A percentile compares a stretch with the other conserved stretches of the same genome.
phyloP scores from a whole-genome alignment of 805 yeast genomes.

The Candida oleophila region DNA sequence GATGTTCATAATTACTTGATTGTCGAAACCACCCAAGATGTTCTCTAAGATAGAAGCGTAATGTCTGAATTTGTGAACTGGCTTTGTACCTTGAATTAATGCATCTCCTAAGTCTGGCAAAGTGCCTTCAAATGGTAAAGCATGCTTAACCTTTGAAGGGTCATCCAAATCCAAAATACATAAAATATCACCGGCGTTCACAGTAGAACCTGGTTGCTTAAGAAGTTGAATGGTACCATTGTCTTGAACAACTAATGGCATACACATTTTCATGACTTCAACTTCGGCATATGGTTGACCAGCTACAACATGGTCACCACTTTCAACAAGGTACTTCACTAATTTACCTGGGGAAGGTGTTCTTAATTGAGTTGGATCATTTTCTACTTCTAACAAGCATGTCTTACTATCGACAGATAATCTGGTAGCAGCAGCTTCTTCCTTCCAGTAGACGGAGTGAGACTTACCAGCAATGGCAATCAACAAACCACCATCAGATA shows the following conservation, averaged over 20 bases:
- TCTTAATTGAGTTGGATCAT: constrained; percentile 97
- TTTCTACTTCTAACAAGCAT: constrained; percentile 89
- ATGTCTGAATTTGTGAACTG: constrained; percentile 69
- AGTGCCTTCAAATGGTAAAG: constrained; percentile 91
- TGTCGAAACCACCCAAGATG: constrained; percentile 88
- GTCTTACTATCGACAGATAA: constrained; percentile 94
- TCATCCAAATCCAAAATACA: constrained; percentile 94
- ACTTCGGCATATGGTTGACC: constrained; percentile 98
- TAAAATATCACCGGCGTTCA: constrained; percentile 93
- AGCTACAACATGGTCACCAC: constrained; percentile 86
- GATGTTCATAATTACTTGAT: constrained; percentile 88
- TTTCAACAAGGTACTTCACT: constrained; percentile 88
- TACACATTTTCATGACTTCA: constrained; percentile 99
- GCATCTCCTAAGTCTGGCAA: constrained; percentile 88
- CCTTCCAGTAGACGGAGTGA: constrained; percentile 96
- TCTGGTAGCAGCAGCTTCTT: constrained; percentile 94
- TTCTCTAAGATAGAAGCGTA: constrained; percentile 63
- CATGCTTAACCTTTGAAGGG: constrained; percentile 96
- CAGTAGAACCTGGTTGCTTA: constrained; percentile 98
- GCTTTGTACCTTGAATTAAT: constrained; percentile 75
- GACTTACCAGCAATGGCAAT: constrained; percentile 88
- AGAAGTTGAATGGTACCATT: constrained; percentile 89
- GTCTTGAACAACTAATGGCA: constrained; percentile 94
- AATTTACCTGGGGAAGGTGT: constrained; percentile 99
- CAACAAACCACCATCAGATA: constrained; percentile 93